Evolutionary conservation across 2,329 filamentous ascomycete genomes (phyloP).

Genomic region (Beauveria caledonica): DNA sequence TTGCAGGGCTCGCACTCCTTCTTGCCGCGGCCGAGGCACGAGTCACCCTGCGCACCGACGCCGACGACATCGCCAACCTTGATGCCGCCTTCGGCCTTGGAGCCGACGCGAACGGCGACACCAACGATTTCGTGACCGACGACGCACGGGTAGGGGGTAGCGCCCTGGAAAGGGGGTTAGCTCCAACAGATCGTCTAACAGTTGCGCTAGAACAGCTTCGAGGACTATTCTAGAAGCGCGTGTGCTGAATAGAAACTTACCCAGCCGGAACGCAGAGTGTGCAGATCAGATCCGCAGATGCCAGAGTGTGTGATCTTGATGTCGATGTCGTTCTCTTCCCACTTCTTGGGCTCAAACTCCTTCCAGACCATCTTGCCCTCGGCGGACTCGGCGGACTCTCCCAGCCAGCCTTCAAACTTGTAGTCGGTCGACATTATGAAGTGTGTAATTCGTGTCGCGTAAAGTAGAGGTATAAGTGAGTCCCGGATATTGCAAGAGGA

Average conservation of each 20-base stretch:
- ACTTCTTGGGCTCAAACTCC: conserved; percentile 54
- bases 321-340: conserved; percentile 58
- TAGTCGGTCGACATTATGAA: conserved; percentile 28
- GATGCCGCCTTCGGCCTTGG: conserved; percentile 36
- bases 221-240: conserved; percentile 27
- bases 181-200: no score
- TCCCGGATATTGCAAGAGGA: neutral
- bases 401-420: conserved; percentile 46
- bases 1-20: conserved; percentile 32
- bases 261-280: conserved; percentile 50
- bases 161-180: conserved; percentile 1
- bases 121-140: conserved; percentile 61
- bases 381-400: conserved; percentile 29
- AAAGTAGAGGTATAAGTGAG: neutral
- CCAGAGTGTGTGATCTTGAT: conserved; percentile 59
- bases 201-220: neutral
- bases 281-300: conserved; percentile 55
- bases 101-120: conserved; percentile 45
- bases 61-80: conserved; percentile 56
- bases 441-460: neutral
- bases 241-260: conserved; percentile 21
- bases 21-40: conserved; percentile 37
- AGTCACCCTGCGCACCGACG: conserved; percentile 51
- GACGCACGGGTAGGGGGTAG: conserved; percentile 34
- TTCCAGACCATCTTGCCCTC: conserved; percentile 48